Percentiles rank a stretch among this genome's conserved stretches.
Evolutionary conservation across 1,139 yeast genomes (phyloP).

Genomic region (Suhomyces yuchorum): DNA sequence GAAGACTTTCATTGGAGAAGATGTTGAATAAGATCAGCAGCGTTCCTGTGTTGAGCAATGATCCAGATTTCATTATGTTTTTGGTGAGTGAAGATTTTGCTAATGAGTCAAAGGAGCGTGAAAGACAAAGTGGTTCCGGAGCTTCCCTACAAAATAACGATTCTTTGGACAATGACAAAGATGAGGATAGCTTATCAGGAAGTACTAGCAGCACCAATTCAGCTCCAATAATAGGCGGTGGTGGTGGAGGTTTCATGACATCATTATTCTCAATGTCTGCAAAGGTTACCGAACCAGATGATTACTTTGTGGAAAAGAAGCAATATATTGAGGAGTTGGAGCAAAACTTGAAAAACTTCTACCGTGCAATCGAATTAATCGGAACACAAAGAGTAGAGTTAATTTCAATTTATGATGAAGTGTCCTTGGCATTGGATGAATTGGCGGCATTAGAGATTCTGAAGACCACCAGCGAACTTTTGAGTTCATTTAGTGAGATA

Average conservation of each 20-base stretch:
- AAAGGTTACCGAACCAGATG: conserved; percentile 77
- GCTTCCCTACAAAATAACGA: conserved; percentile 51
- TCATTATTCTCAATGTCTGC: conserved; percentile 59
- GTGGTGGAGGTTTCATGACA: conserved; percentile 61
- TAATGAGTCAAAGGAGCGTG: conserved; percentile 65
- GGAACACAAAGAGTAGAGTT: conserved; percentile 77
- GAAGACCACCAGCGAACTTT: conserved; percentile 60
- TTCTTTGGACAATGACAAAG: conserved; percentile 36
- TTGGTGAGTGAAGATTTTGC: conserved; percentile 72
- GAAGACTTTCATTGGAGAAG: conserved; percentile 82
- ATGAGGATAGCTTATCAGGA: conserved; percentile 12
- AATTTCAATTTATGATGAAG: conserved; percentile 45
- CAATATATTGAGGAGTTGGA: conserved; percentile 73
- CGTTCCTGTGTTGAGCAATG: conserved; percentile 60
- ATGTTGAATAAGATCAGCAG: conserved; percentile 75
- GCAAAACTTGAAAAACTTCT: conserved; percentile 66
- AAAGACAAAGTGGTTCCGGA: conserved; percentile 54
- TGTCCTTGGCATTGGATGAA: conserved; percentile 64
- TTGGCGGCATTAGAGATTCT: conserved; percentile 78
- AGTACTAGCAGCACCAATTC: conserved; percentile 9
- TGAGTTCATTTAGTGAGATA: conserved; percentile 62
- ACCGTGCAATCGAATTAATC: conserved; percentile 72
- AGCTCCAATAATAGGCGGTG: conserved; percentile 17
- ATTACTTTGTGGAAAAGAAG: conserved; percentile 70
- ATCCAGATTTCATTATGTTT: conserved; percentile 76